Evolutionary conservation across 495 filamentous ascomycete species (phyloP).

Genomic region (Xylaria sp.): DNA sequence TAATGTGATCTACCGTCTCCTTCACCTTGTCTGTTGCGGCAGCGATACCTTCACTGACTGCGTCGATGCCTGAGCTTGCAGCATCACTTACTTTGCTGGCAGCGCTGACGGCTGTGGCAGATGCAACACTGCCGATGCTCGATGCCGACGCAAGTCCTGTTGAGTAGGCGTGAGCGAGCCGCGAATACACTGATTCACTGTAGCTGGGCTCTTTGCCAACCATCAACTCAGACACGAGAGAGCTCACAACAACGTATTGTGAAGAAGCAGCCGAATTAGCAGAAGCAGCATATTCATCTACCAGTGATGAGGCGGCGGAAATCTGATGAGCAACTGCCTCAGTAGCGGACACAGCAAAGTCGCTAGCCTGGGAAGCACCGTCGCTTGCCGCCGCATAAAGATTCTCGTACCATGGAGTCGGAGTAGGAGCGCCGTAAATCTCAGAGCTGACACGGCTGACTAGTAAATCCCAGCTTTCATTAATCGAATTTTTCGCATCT

Average conservation of each 20-base stretch:
- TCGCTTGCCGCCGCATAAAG: slow-evolving; percentile 42
- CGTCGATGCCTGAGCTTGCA: slow-evolving; percentile 40
- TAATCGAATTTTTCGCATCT: slow-evolving; percentile 50
- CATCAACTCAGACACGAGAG: slow-evolving; percentile 78
- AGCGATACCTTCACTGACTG: slow-evolving; percentile 41
- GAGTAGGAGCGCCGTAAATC: slow-evolving; percentile 75
- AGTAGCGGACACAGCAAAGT: slow-evolving; percentile 39
- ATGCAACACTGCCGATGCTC: slow-evolving; percentile 46
- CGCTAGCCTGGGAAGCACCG: slow-evolving; percentile 34
- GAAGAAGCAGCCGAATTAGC: slow-evolving; percentile 58
- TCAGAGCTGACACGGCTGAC: slow-evolving; percentile 72
- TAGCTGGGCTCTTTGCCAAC: slow-evolving; percentile 80
- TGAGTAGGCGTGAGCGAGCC: slow-evolving; percentile 67
- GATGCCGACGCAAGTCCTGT: slow-evolving; percentile 42
- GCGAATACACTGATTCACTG: slow-evolving; percentile 78
- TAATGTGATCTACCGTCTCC: slow-evolving; percentile 52
- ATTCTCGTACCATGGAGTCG: slow-evolving; percentile 62
- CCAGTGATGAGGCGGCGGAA: slow-evolving; percentile 57
- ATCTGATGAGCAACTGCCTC: slow-evolving; percentile 39
- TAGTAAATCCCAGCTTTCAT: slow-evolving; percentile 68
- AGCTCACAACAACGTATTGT: slow-evolving; percentile 74
- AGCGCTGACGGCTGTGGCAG: slow-evolving; percentile 45
- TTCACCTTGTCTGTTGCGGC: slow-evolving; percentile 55
- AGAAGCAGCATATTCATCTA: slow-evolving; percentile 61
- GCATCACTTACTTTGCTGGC: slow-evolving; percentile 43